These are phyloP conservation scores for Amphicarpaea edgeworthii DNA, from an alignment of 306 rosid species.

Conservation along the genomic window DNA sequence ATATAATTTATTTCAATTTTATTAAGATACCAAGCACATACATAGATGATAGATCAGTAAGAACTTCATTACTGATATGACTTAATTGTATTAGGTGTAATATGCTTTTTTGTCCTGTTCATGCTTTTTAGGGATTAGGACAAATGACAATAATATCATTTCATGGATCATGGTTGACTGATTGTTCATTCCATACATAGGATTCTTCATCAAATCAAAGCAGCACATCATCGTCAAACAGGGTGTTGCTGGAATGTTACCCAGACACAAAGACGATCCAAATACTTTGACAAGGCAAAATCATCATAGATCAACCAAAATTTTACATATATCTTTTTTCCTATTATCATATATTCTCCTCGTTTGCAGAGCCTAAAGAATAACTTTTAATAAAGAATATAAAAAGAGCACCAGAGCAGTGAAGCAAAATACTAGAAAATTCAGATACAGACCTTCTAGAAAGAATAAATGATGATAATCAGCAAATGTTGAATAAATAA, in stretches of 20 bases:
- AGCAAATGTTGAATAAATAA: slow-evolving; percentile 22
- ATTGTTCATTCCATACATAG: slow-evolving; percentile 37
- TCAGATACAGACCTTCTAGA: slow-evolving; percentile 17
- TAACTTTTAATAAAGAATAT: slow-evolving; percentile 33
- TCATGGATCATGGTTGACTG: slow-evolving; percentile 3
- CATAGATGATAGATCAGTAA: too few species aligned
- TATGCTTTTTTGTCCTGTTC: background rate
- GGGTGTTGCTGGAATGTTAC: slow-evolving; percentile 18
- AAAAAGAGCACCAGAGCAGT: background rate
- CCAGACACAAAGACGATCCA: slow-evolving; percentile 8
- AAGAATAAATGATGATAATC: slow-evolving; percentile 13
- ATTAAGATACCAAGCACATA: background rate
- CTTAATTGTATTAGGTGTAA: background rate
- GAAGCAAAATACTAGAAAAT: slow-evolving; percentile 33
- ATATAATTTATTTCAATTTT: background rate
- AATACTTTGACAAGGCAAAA: background rate
- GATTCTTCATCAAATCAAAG: slow-evolving; percentile 50
- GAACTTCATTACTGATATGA: background rate
- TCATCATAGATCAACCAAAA: slow-evolving; percentile 6
- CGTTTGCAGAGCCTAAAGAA: slow-evolving; percentile 34
- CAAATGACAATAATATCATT: slow-evolving; percentile 14
- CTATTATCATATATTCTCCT: slow-evolving; percentile 33
- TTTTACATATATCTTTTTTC: background rate
- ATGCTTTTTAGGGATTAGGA: slow-evolving; percentile 16
- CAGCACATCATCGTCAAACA: slow-evolving; percentile 40